Conservation (phyloP, 495 filamentous ascomycete species). For the Bacidia rubella region DNA sequence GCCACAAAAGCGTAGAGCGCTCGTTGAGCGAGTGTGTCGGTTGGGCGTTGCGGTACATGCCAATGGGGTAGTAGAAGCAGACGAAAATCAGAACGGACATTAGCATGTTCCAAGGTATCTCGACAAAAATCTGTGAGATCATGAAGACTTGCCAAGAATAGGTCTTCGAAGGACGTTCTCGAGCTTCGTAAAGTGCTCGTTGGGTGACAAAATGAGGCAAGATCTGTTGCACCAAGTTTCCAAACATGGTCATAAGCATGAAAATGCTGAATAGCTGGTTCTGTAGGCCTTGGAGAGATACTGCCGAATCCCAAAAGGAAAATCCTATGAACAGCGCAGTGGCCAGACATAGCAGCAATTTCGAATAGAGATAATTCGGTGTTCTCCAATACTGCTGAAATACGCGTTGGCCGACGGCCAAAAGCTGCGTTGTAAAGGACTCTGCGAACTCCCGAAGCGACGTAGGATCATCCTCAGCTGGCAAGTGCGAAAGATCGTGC, state of each 20-base stretch:
- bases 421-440: slow-evolving; percentile 39
- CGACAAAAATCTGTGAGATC: slow-evolving; percentile 60
- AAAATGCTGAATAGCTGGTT: slow-evolving; percentile 85
- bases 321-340: slow-evolving; percentile 70
- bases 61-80: slow-evolving; percentile 72
- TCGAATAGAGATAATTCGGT: slow-evolving; percentile 74
- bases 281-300: slow-evolving; percentile 63
- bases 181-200: slow-evolving; percentile 68
- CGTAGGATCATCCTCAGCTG: slow-evolving; percentile 19
- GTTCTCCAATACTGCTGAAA: slow-evolving; percentile 88
- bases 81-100: slow-evolving; percentile 57
- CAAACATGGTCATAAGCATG: slow-evolving; percentile 65
- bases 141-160: slow-evolving; percentile 79
- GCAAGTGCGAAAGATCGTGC: slow-evolving; percentile 12
- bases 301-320: slow-evolving; percentile 63
- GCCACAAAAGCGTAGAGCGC: slow-evolving; percentile 54
- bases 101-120: slow-evolving; percentile 62
- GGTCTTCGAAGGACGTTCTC: slow-evolving; percentile 71
- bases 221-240: slow-evolving; percentile 63
- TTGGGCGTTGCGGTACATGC: slow-evolving; percentile 55
- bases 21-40: slow-evolving; percentile 40
- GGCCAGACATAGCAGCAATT: slow-evolving; percentile 40
- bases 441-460: slow-evolving; percentile 41
- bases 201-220: slow-evolving; percentile 76
- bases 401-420: slow-evolving; percentile 43